phyloP scores from a whole-genome alignment of 192 early-diverging fungal genomes.

The Gryganskiella cystojenkinii region DNA sequence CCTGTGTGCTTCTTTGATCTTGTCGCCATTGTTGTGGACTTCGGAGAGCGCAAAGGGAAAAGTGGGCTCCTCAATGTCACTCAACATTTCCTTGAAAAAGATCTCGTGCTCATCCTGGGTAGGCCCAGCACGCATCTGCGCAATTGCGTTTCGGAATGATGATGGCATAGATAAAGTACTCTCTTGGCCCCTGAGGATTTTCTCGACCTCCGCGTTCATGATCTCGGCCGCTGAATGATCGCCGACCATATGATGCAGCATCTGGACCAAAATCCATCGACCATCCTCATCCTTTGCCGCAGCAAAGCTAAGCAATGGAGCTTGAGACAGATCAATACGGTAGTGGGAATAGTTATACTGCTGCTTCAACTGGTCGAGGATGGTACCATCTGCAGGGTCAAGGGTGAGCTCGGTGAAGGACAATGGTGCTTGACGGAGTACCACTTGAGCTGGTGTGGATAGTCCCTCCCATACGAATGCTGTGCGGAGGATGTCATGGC shows the following conservation, averaged over 20 bases:
- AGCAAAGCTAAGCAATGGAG: background rate
- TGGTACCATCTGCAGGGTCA: constrained; percentile 5
- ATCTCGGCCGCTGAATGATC: constrained; percentile 4
- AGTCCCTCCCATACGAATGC: constrained; percentile 1
- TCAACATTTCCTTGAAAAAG: constrained; percentile 4
- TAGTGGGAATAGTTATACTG: constrained; percentile 9
- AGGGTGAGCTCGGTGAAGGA: background rate
- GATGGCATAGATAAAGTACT: background rate
- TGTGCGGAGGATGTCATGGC: constrained; percentile 11
- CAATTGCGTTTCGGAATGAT: background rate
- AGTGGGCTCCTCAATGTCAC: background rate
- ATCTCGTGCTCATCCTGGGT: background rate
- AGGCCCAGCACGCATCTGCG: background rate
- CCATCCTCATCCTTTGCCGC: background rate
- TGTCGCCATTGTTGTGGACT: background rate
- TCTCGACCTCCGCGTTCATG: constrained; percentile 2
- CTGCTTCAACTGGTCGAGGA: background rate
- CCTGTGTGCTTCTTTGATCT: background rate
- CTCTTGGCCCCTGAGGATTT: background rate
- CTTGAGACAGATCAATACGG: background rate
- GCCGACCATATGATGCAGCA: background rate
- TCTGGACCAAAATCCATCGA: background rate
- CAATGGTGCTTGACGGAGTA: background rate
- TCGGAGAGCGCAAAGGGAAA: background rate
- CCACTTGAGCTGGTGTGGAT: constrained; percentile 10